A percentile compares a stretch with the other conserved stretches of the same genome.
Conservation (phyloP, 2,329 filamentous ascomycete species). For the Parastagonospora nodorum region DNA sequence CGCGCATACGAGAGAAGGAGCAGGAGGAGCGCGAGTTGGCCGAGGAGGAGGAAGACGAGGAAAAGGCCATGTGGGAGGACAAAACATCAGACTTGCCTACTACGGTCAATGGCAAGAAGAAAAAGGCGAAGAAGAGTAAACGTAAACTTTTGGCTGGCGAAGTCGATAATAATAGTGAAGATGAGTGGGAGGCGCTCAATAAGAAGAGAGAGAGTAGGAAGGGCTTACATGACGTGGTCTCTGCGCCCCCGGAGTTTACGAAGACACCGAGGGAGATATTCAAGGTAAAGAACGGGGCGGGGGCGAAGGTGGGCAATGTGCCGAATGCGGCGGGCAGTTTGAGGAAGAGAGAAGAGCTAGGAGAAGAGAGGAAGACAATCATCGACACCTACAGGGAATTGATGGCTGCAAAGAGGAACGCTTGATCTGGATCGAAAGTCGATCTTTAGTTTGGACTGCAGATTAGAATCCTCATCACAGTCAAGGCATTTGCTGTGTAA, state of each 20-base stretch:
- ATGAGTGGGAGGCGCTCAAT: constrained; percentile 79
- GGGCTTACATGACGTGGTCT: constrained; percentile 63
- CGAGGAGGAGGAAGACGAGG: constrained; percentile 62
- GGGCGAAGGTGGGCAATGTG: constrained; percentile 70
- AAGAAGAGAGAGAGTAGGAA: constrained; percentile 60
- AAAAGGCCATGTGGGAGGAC: constrained; percentile 67
- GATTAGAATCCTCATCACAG: too few species aligned
- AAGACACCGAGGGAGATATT: constrained; percentile 67
- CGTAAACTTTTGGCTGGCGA: constrained; percentile 57
- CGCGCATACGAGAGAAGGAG: constrained; percentile 69
- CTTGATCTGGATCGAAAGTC: not conserved
- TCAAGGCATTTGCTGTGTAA: too few species aligned
- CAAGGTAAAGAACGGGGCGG: constrained; percentile 67
- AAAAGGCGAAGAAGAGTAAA: constrained; percentile 56
- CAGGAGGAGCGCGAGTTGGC: constrained; percentile 76
- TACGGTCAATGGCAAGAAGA: constrained; percentile 52
- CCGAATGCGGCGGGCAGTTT: constrained; percentile 73
- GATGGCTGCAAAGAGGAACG: constrained; percentile 56
- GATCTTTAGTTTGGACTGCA: too few species aligned
- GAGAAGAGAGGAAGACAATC: constrained; percentile 70
- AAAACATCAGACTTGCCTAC: constrained; percentile 66
- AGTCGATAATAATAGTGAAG: constrained; percentile 64
- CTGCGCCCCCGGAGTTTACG: constrained; percentile 76
- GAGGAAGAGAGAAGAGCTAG: constrained; percentile 73
- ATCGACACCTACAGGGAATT: constrained; percentile 74